phyloP scores from a whole-genome alignment of 768 basidiomycete species.

The Boletus rubroflammeus region DNA sequence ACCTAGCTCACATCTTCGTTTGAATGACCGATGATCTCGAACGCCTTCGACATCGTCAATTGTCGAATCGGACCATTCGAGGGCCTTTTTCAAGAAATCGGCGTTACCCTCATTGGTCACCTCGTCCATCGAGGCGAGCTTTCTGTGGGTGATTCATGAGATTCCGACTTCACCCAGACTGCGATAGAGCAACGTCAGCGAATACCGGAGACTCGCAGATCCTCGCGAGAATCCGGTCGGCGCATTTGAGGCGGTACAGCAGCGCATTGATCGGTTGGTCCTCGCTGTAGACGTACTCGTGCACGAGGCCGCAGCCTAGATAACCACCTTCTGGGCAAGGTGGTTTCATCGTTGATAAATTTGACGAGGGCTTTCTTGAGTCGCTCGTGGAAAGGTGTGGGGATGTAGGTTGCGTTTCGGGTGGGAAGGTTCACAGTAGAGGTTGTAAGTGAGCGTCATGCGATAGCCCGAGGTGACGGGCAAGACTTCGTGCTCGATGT shows the following conservation, averaged over 20 bases:
- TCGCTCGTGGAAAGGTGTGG: neutral
- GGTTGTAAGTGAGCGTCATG: constrained; percentile 25
- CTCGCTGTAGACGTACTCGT: constrained; percentile 24
- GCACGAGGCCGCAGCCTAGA: constrained; percentile 34
- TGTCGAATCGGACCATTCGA: too few relatives aligned
- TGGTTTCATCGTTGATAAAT: constrained; percentile 23
- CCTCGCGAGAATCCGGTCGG: neutral
- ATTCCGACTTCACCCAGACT: too few relatives aligned
- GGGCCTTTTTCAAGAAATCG: too few relatives aligned
- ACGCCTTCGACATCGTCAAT: neutral
- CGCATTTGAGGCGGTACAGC: neutral
- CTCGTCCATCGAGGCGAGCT: neutral
- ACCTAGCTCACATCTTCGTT: neutral
- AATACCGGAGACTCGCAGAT: neutral
- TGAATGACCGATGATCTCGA: neutral
- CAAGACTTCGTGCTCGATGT: constrained; percentile 44
- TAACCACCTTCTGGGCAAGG: constrained; percentile 33
- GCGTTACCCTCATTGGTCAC: neutral
- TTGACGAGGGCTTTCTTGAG: neutral
- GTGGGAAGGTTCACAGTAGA: too few relatives aligned
- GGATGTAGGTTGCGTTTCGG: neutral
- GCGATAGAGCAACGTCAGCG: neutral
- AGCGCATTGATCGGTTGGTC: too few relatives aligned
- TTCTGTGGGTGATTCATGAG: neutral
- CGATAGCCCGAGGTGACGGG: constrained; percentile 40